Evolutionary conservation across 2,329 filamentous ascomycete genomes (phyloP).

Genomic region (Beauveria brongniartii): DNA sequence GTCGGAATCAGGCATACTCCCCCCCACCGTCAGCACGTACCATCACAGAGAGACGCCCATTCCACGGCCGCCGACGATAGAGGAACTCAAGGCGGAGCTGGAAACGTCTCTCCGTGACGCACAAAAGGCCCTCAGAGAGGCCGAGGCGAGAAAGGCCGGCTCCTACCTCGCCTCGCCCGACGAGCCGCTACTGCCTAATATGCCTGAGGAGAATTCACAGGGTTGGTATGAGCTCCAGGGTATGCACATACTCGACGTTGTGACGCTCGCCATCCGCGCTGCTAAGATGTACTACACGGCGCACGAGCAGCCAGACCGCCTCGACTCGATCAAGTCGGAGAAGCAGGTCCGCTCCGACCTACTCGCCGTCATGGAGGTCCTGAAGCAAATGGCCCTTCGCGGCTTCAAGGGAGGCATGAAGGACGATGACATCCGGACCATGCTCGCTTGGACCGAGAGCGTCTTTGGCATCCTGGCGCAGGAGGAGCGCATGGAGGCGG

Average conservation of each 20-base stretch:
- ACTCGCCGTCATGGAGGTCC: slow-evolving; percentile 76
- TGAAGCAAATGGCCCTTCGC: slow-evolving; percentile 84
- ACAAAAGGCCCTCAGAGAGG: slow-evolving; percentile 56
- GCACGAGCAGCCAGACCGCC: slow-evolving; percentile 76
- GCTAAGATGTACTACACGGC: slow-evolving; percentile 95
- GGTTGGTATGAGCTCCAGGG: slow-evolving; percentile 85
- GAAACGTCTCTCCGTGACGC: slow-evolving; percentile 65
- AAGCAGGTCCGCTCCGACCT: slow-evolving; percentile 77
- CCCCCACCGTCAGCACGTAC: slow-evolving; percentile 96
- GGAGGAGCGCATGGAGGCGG: slow-evolving; percentile 69
- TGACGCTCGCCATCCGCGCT: slow-evolving; percentile 89
- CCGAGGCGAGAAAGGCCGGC: slow-evolving; percentile 31
- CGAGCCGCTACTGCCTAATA: slow-evolving; percentile 26
- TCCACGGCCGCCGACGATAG: slow-evolving; percentile 74
- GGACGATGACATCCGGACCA: slow-evolving; percentile 66
- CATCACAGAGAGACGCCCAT: slow-evolving; percentile 75
- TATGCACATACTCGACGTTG: slow-evolving; percentile 83
- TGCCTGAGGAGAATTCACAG: slow-evolving; percentile 41
- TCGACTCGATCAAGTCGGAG: slow-evolving; percentile 83
- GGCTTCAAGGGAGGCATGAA: slow-evolving; percentile 79
- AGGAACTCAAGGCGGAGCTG: slow-evolving; percentile 60
- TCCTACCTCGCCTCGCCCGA: slow-evolving; percentile 21
- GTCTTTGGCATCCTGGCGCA: slow-evolving; percentile 68
- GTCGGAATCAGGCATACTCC: slow-evolving; percentile 70
- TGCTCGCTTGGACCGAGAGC: slow-evolving; percentile 70